phyloP scores from a whole-genome alignment of 345 rosid species.

The Euphorbia peplus region DNA sequence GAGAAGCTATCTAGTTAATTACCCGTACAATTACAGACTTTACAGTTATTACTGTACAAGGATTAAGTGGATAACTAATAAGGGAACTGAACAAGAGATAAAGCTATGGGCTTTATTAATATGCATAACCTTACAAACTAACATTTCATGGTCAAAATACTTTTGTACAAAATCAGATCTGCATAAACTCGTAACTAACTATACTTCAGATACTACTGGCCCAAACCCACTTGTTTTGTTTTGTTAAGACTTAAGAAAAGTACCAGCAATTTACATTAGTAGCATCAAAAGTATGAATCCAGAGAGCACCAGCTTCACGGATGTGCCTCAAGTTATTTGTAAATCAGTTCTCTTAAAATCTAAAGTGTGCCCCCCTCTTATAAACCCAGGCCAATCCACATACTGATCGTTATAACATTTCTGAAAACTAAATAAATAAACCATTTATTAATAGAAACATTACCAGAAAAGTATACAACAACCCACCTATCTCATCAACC shows the following conservation, averaged over 20 bases:
- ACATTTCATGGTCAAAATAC: background rate
- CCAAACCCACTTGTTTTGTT: background rate
- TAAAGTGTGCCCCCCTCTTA: background rate
- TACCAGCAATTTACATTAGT: background rate
- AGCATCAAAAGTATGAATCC: background rate
- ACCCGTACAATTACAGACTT: background rate
- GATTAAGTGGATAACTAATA: conserved; percentile 1
- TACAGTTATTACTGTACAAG: background rate
- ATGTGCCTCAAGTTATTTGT: background rate
- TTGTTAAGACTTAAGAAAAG: background rate
- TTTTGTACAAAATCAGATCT: background rate
- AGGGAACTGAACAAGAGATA: background rate
- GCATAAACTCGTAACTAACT: background rate
- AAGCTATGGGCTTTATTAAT: background rate
- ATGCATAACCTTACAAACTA: background rate
- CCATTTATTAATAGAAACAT: background rate
- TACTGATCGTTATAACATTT: background rate
- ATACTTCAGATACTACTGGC: background rate
- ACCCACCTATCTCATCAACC: background rate
- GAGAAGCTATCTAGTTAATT: background rate
- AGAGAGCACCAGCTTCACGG: background rate
- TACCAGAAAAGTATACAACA: background rate
- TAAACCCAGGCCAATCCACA: background rate
- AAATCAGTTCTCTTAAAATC: background rate
- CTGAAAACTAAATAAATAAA: background rate